Evolutionary conservation across 2,329 filamentous ascomycete species (phyloP).

Genomic region (Decorospora gaudefroyi): DNA sequence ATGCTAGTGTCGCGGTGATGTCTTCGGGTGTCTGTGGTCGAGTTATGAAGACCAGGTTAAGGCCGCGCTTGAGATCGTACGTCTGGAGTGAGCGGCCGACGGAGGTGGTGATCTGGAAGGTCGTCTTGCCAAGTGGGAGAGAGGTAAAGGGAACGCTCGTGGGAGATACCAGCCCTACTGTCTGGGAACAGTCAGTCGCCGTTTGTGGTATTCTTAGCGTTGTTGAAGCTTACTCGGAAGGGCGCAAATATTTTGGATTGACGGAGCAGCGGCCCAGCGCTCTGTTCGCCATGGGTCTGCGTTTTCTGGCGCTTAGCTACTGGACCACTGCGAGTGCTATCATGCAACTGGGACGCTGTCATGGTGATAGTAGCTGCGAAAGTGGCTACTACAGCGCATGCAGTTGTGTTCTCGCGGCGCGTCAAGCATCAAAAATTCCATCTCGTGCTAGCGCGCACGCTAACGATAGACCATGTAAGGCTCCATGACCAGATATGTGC

Average conservation of each 20-base stretch:
- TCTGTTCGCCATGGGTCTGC: slow-evolving; percentile 44
- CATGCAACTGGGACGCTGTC: slow-evolving; percentile 58
- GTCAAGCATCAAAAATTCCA: too few relatives aligned
- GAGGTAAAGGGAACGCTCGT: slow-evolving; percentile 89
- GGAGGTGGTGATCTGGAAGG: slow-evolving; percentile 96
- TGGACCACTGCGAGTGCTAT: slow-evolving; percentile 49
- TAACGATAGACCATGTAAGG: slow-evolving; percentile 23
- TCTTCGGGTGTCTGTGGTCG: slow-evolving; percentile 82
- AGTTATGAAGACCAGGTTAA: slow-evolving; percentile 92
- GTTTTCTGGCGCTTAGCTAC: slow-evolving; percentile 67
- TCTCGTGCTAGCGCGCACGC: too few relatives aligned
- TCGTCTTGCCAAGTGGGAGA: slow-evolving; percentile 86
- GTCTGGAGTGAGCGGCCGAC: slow-evolving; percentile 90
- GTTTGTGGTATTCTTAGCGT: background rate
- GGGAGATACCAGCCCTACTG: slow-evolving; percentile 89
- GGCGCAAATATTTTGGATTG: slow-evolving; percentile 87
- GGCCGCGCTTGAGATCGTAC: slow-evolving; percentile 86
- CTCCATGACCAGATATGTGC: slow-evolving; percentile 14
- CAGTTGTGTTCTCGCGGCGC: slow-evolving; percentile 14
- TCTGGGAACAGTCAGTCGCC: slow-evolving; percentile 58
- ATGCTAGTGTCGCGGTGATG: slow-evolving; percentile 85
- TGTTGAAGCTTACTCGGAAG: slow-evolving; percentile 69
- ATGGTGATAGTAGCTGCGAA: slow-evolving; percentile 41
- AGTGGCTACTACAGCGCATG: slow-evolving; percentile 2
- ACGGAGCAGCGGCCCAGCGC: slow-evolving; percentile 48